A percentile compares a stretch with the other conserved stretches of the same genome.
Conservation (phyloP, 495 filamentous ascomycete genomes). For the Lophium mytilinum region DNA sequence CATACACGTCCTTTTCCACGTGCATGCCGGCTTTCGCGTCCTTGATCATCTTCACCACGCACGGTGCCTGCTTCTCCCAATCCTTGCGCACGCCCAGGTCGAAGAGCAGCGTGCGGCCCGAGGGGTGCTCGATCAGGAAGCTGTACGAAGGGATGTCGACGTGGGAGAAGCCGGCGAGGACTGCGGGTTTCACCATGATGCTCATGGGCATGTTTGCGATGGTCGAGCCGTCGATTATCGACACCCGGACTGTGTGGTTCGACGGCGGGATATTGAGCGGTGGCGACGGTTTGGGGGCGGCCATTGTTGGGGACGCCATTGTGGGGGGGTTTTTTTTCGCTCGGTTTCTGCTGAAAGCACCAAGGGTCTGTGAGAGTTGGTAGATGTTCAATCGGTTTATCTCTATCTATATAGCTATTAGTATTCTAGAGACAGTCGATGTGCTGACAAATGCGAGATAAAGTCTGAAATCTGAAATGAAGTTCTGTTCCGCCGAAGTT, state of each 20-base stretch:
- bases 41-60: constrained; percentile 5
- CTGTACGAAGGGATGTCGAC: constrained; percentile 42
- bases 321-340: too few species aligned
- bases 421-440: too few species aligned
- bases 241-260: constrained; percentile 40
- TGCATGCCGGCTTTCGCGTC: constrained; percentile 19
- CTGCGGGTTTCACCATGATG: not conserved
- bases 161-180: constrained; percentile 9
- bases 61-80: constrained; percentile 36
- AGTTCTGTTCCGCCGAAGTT: too few species aligned
- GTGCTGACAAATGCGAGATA: too few species aligned
- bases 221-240: constrained; percentile 41
- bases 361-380: too few species aligned
- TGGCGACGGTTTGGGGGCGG: constrained; percentile 21
- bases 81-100: constrained; percentile 53
- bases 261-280: constrained; percentile 43
- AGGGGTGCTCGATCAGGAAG: constrained; percentile 48
- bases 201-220: not conserved
- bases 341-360: too few species aligned
- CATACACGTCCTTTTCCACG: constrained; percentile 28
- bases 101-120: constrained; percentile 43
- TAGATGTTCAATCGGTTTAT: too few species aligned
- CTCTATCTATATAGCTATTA: too few species aligned
- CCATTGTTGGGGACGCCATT: not conserved
- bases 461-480: too few species aligned